These are phyloP conservation scores for Arabidopsis arenosa DNA, from an alignment of 345 rosid genomes.

Conservation along the genomic window DNA sequence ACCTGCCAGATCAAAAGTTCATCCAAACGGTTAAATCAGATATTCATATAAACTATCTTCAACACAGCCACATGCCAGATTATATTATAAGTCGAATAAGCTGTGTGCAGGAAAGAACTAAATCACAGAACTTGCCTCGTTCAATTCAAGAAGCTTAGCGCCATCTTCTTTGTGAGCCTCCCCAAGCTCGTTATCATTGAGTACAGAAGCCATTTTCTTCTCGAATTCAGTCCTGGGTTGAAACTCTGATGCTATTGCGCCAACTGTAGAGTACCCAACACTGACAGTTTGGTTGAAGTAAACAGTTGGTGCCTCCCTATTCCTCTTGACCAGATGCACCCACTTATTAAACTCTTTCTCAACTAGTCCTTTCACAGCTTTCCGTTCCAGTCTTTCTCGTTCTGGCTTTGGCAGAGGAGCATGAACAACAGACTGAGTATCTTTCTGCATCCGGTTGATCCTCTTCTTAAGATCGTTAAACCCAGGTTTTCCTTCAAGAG, in stretches of 20 bases:
- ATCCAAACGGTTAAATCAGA: conserved; percentile 20
- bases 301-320: conserved; percentile 84
- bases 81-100: conserved; percentile 8
- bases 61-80: neutral
- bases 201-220: conserved; percentile 84
- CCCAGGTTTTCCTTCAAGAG: conserved; percentile 70
- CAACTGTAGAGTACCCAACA: conserved; percentile 81
- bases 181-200: conserved; percentile 59
- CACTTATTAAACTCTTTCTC: conserved; percentile 73
- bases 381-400: conserved; percentile 79
- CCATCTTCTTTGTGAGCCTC: conserved; percentile 91
- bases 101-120: conserved; percentile 10
- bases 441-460: conserved; percentile 53
- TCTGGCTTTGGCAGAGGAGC: conserved; percentile 82
- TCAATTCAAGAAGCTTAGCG: conserved; percentile 80
- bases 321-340: conserved; percentile 80
- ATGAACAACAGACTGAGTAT: conserved; percentile 57
- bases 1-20: conserved; percentile 53
- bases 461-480: conserved; percentile 63
- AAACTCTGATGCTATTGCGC: conserved; percentile 92
- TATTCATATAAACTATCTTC: neutral
- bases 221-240: conserved; percentile 93
- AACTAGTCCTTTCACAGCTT: conserved; percentile 60
- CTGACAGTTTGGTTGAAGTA: conserved; percentile 74
- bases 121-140: conserved; percentile 58